A percentile compares a stretch with the other conserved stretches of the same genome.
Evolutionary conservation across 176 grass and related monocot genomes (phyloP).

Genomic region (Musa schizocarpa): DNA sequence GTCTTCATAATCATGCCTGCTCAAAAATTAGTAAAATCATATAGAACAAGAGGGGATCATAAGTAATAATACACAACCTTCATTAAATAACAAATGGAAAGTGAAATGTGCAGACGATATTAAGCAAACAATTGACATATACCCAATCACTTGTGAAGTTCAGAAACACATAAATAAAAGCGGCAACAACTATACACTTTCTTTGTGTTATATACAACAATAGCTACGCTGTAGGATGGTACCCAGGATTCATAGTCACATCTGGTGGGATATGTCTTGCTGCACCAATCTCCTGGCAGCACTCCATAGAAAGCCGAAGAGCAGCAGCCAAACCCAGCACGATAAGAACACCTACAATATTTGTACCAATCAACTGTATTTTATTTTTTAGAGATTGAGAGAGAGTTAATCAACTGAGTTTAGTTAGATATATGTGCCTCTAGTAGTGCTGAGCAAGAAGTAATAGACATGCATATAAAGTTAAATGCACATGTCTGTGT

Average conservation of each 20-base stretch:
- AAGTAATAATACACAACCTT: no score
- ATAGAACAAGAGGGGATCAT: no score
- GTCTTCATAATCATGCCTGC: no score
- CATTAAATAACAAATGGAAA: no score
- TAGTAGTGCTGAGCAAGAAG: not conserved
- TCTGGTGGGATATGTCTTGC: not conserved
- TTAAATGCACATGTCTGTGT: not conserved
- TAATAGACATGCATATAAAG: not conserved
- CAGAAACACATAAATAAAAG: no score
- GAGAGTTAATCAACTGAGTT: not conserved
- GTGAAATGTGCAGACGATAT: no score
- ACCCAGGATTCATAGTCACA: not conserved
- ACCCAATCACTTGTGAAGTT: no score
- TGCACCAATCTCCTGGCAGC: not conserved
- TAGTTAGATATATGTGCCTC: not conserved
- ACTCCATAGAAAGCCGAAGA: not conserved
- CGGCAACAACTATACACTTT: not conserved
- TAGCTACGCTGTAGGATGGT: not conserved
- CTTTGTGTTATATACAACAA: not conserved
- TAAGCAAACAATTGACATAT: no score
- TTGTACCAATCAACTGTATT: not conserved
- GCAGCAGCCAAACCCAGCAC: constrained; percentile 1
- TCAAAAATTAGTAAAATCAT: no score
- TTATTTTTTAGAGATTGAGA: not conserved
- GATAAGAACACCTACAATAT: not conserved